phyloP scores from a whole-genome alignment of 148 eudicot genomes.

The Hydrangea macrophylla region DNA sequence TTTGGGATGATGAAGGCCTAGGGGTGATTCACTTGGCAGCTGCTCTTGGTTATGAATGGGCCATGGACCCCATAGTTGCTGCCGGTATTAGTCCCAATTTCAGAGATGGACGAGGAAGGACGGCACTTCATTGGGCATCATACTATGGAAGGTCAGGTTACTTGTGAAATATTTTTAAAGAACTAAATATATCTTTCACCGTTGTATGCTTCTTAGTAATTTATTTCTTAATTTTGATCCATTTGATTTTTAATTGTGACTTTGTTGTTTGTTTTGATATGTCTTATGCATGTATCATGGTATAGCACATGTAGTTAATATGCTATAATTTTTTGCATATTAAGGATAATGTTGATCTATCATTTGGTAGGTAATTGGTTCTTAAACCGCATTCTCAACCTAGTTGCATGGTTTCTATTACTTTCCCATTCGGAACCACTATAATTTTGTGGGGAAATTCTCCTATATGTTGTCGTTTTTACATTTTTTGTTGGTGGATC shows the following conservation, averaged over 20 bases:
- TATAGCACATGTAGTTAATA: background rate
- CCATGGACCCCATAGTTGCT: slow-evolving; percentile 42
- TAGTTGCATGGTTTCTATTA: no score
- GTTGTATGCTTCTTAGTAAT: background rate
- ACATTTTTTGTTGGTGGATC: background rate
- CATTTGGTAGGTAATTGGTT: background rate
- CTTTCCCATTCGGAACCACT: no score
- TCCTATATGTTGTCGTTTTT: no score
- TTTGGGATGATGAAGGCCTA: slow-evolving; percentile 56
- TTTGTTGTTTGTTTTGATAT: no score
- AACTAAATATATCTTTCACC: background rate
- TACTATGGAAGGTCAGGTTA: slow-evolving; percentile 55
- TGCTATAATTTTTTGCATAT: background rate
- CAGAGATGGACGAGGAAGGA: slow-evolving; percentile 69
- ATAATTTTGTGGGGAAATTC: no score
- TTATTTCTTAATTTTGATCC: background rate
- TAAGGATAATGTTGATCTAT: background rate
- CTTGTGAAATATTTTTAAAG: background rate
- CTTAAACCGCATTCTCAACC: background rate
- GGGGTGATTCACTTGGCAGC: slow-evolving; percentile 69
- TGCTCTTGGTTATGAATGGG: slow-evolving; percentile 75
- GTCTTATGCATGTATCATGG: background rate
- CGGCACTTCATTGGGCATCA: slow-evolving; percentile 89
- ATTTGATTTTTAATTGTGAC: background rate
- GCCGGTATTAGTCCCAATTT: slow-evolving; percentile 63